These are phyloP conservation scores for Vaccinium myrtillus DNA, from an alignment of 148 eudicot species.

Conservation along the genomic window DNA sequence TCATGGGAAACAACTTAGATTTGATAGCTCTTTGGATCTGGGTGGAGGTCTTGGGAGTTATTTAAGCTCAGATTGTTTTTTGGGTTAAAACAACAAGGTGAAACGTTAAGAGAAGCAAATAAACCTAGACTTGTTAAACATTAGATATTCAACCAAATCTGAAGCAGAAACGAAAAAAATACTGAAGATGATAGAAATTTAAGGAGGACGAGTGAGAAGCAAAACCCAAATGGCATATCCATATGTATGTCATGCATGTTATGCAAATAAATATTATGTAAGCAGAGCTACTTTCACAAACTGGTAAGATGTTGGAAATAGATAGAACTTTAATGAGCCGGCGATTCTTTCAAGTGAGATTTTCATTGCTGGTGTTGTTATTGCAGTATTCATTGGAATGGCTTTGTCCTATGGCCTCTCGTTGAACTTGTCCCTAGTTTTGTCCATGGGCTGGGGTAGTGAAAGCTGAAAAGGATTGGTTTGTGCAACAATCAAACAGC, in stretches of 20 bases:
- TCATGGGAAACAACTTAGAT: no score
- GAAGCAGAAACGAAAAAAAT: background rate
- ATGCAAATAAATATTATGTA: background rate
- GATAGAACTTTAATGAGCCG: background rate
- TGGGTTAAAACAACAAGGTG: background rate
- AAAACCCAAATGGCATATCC: background rate
- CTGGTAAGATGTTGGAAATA: background rate
- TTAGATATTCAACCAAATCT: background rate
- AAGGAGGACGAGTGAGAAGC: background rate
- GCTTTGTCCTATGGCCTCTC: slow-evolving; percentile 94
- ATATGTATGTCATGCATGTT: background rate
- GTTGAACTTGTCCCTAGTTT: slow-evolving; percentile 64
- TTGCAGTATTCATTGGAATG: slow-evolving; percentile 94
- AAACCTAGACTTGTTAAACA: background rate
- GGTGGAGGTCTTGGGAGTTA: no score
- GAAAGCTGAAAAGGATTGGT: background rate
- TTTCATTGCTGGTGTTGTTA: background rate
- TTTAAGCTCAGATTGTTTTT: no score
- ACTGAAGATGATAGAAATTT: background rate
- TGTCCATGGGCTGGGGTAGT: slow-evolving; percentile 33
- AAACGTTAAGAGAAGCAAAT: background rate
- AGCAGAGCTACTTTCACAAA: background rate
- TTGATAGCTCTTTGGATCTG: no score
- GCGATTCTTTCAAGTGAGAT: background rate
- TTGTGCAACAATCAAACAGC: no score